A percentile compares a stretch with the other conserved stretches of the same genome.
These are phyloP conservation scores for Saussurea involucrata DNA, from an alignment of 129 eudicot species.

Conservation along the genomic window DNA sequence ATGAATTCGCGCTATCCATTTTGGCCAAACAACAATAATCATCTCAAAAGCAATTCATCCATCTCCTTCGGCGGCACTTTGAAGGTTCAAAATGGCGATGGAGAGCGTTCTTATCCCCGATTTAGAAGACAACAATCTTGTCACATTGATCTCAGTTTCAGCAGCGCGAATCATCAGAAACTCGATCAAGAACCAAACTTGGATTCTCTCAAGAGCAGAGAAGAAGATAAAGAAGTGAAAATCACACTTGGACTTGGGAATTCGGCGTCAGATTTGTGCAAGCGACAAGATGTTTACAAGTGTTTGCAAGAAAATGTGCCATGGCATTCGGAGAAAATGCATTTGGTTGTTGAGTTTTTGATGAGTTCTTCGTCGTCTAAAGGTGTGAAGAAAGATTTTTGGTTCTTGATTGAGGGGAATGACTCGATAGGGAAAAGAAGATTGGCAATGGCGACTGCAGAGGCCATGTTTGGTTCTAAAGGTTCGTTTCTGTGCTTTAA, in stretches of 20 bases:
- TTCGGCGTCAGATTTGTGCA: conserved; percentile 28
- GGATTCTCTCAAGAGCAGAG: conserved; percentile 59
- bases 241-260: conserved; percentile 80
- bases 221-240: conserved; percentile 57
- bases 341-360: conserved; percentile 40
- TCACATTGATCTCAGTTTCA: conserved; percentile 68
- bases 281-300: conserved; percentile 22
- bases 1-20: conserved; percentile 43
- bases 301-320: conserved; percentile 68
- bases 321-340: conserved; percentile 63
- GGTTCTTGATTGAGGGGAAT: conserved; percentile 65
- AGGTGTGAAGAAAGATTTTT: conserved; percentile 29
- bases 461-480: conserved; percentile 57
- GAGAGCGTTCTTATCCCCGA: conserved; percentile 47
- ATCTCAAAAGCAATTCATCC: conserved; percentile 24
- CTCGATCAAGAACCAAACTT: conserved; percentile 52
- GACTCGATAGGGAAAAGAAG: conserved; percentile 62
- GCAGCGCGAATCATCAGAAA: conserved; percentile 25
- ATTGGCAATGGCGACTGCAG: conserved; percentile 54
- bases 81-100: conserved; percentile 33
- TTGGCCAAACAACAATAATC: conserved; percentile 47
- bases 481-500: conserved; percentile 44
- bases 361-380: conserved; percentile 19
- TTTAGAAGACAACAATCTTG: conserved; percentile 88
- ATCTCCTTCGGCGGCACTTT: conserved; percentile 50